Conservation (phyloP, 768 basidiomycete genomes). For the Tulasnella sp. region DNA sequence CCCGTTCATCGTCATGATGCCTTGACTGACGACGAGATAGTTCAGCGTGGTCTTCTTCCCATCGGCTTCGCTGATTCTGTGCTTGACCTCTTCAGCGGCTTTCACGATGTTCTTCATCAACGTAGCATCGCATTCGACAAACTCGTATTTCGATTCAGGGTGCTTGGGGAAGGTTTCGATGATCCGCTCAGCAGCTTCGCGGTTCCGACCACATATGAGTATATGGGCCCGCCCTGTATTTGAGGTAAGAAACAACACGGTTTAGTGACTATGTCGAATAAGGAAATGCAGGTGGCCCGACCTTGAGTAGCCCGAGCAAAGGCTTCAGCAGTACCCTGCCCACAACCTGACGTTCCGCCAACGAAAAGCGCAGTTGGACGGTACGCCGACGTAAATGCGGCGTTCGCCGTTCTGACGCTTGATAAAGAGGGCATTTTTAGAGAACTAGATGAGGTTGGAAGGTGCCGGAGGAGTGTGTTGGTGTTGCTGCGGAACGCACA, state of each 20-base stretch:
- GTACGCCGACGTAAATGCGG: constrained; percentile 18
- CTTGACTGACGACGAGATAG: constrained; percentile 34
- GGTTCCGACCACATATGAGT: constrained; percentile 38
- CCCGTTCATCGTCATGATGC: constrained; percentile 33
- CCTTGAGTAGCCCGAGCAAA: constrained; percentile 35
- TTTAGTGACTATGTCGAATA: background rate
- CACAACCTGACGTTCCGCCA: constrained; percentile 35
- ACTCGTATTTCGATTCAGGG: constrained; percentile 41
- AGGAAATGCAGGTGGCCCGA: background rate
- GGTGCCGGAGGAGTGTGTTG: background rate
- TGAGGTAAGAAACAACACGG: background rate
- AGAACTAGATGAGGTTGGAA: background rate
- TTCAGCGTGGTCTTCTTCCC: constrained; percentile 12
- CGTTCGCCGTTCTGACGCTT: constrained; percentile 16
- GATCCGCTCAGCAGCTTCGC: constrained; percentile 37
- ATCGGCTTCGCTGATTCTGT: background rate
- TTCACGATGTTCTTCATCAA: constrained; percentile 38
- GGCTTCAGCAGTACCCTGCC: constrained; percentile 33
- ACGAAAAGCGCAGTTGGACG: constrained; percentile 36
- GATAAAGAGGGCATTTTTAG: constrained; percentile 22
- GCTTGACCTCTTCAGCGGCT: constrained; percentile 11
- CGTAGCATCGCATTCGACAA: constrained; percentile 41
- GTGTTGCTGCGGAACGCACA: background rate
- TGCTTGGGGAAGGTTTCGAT: constrained; percentile 37
- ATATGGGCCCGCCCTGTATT: constrained; percentile 33